phyloP scores from a whole-genome alignment of 768 basidiomycete species.

The Cytidiella melzeri region DNA sequence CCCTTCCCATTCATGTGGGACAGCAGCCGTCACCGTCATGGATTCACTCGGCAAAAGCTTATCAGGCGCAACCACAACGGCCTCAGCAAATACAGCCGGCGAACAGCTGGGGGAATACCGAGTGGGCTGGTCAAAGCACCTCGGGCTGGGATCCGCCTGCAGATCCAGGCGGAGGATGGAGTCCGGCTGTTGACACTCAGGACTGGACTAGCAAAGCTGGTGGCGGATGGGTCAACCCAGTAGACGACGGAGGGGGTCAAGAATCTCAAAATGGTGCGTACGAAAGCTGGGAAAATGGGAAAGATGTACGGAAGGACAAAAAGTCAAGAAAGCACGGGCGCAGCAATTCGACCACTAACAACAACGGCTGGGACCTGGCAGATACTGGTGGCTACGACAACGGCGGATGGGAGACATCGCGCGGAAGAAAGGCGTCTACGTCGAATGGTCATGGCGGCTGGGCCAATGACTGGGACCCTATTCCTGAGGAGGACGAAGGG shows the following conservation, averaged over 20 bases:
- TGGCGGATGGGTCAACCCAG: background rate
- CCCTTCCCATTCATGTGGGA: background rate
- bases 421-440: background rate
- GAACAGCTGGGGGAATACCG: conserved; percentile 20
- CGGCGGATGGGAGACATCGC: background rate
- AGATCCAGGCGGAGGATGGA: background rate
- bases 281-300: background rate
- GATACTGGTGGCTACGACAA: conserved; percentile 1
- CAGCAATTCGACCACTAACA: too few species aligned
- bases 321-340: background rate
- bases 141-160: background rate
- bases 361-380: too few species aligned
- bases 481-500: conserved; percentile 14
- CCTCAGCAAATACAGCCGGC: conserved; percentile 16
- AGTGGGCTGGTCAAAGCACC: background rate
- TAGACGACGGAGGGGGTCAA: background rate
- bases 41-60: background rate
- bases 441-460: background rate
- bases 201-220: background rate
- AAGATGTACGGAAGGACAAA: too few species aligned
- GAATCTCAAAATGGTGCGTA: background rate
- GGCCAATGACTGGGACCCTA: conserved; percentile 7
- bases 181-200: background rate
- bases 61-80: conserved; percentile 1
- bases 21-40: conserved; percentile 3